A percentile compares a stretch with the other conserved stretches of the same genome.
These are phyloP conservation scores for Camellia sinensis DNA, from an alignment of 148 eudicot genomes.

Conservation along the genomic window DNA sequence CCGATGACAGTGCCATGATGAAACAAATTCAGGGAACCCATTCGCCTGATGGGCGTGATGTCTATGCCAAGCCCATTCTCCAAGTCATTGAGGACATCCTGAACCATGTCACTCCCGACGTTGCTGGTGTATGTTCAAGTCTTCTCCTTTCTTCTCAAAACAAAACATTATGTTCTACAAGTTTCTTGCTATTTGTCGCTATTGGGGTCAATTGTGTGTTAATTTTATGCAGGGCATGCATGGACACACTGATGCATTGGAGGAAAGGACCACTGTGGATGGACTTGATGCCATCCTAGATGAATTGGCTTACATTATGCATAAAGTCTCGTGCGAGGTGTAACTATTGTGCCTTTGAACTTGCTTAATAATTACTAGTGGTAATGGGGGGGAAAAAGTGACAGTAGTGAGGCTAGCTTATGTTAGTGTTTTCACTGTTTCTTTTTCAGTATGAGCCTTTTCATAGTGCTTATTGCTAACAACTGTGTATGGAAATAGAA, in stretches of 20 bases:
- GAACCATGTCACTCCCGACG: constrained; percentile 42
- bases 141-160: background rate
- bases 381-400: background rate
- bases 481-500: too few relatives aligned
- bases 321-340: constrained; percentile 85
- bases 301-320: constrained; percentile 52
- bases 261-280: constrained; percentile 34
- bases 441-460: too few relatives aligned
- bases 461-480: background rate
- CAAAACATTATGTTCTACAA: background rate
- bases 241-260: constrained; percentile 29
- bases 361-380: background rate
- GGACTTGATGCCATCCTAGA: constrained; percentile 61
- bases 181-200: background rate
- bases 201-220: background rate
- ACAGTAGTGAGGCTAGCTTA: background rate
- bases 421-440: background rate
- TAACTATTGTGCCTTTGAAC: background rate
- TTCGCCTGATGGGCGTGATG: constrained; percentile 65
- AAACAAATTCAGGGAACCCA: constrained; percentile 75
- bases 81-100: constrained; percentile 57
- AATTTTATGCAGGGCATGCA: constrained; percentile 46
- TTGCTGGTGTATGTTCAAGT: constrained; percentile 39
- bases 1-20: constrained; percentile 72
- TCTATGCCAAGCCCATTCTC: constrained; percentile 64